Base-by-base conservation (phyloP, 495 filamentous ascomycete genomes). In the Penicillium robsamsonii region DNA sequence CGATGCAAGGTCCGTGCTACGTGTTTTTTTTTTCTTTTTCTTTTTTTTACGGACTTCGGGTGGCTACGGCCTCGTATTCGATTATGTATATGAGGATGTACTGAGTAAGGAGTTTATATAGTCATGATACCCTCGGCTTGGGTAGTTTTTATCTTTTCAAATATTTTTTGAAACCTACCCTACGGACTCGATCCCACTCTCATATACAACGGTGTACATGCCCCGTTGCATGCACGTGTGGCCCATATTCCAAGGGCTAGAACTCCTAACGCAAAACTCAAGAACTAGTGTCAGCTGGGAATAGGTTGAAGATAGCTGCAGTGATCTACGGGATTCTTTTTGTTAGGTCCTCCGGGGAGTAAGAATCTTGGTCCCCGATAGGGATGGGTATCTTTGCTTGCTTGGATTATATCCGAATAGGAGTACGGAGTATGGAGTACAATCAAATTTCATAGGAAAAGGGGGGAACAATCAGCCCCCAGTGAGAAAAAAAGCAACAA, bases 221-320 rank as follows among this genome's bases (percentile, higher is more conserved):
- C 41, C 27, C 35, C 13, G 20, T 25, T 7, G 25, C 18, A 18
- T 37, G 27, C 17, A 31, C 18, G 20, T 1, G 38, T 58, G 49
- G 59, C 46, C 60, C 56, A 40, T 46, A 41, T 65, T 48, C 15
- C 50, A 58, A 66, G 48, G 60, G 56, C 57, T 61, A 63, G 52
- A 54, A 52, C n/a, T 30, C 37, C 49, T 17, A 30, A 30, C 2
- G 17, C 46, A 30, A 43, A 42, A 43, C 24, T 27, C 25, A 43
- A 42, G 33, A 31, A 42, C 50, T 31, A 18, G 37, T 41, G 33
- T 27, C 30, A n/a, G 18, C 18, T 25, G 30, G 10, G 30, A 22
- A 15, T 35, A 27, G 35, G 35, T 9, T 22, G 8, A n/a, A 13
- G 42, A 46, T 46, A 25, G 20, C 44, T 65, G 62, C 62, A 65